Evolutionary conservation across 371 early-diverging fungal species (phyloP).

Genomic region (Saksenaea vasiformis): DNA sequence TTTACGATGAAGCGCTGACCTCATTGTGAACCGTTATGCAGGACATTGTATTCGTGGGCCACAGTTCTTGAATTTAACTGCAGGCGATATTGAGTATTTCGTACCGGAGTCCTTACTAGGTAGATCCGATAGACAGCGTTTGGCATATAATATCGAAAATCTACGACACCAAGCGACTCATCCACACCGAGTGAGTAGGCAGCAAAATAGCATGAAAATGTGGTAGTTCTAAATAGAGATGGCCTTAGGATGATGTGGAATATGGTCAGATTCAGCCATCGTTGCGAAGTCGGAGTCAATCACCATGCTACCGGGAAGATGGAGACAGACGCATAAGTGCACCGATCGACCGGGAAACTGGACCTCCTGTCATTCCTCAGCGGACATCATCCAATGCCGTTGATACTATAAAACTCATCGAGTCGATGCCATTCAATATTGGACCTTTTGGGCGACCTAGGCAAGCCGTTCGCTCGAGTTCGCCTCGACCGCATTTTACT

Average conservation of each 20-base stretch:
- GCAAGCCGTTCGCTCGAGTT: background rate
- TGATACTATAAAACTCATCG: slow-evolving; percentile 30
- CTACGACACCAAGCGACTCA: slow-evolving; percentile 13
- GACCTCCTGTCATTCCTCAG: slow-evolving; percentile 27
- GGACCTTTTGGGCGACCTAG: slow-evolving; percentile 6
- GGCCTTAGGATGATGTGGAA: background rate
- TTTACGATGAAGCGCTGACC: background rate
- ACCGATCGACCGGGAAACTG: slow-evolving; percentile 5
- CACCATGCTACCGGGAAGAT: background rate
- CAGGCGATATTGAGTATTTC: slow-evolving; percentile 11
- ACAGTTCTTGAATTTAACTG: slow-evolving; percentile 16
- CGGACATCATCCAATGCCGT: slow-evolving; percentile 35
- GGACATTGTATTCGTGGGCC: slow-evolving; percentile 20
- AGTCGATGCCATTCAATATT: slow-evolving; percentile 14
- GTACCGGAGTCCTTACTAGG: slow-evolving; percentile 22
- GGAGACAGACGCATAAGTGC: background rate
- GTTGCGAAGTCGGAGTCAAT: background rate
- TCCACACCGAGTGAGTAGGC: slow-evolving; percentile 4
- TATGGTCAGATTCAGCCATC: background rate
- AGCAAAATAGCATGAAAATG: background rate
- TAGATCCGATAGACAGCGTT: slow-evolving; percentile 27
- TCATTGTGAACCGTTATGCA: background rate
- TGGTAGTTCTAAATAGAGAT: background rate
- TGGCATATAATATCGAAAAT: slow-evolving; percentile 29
- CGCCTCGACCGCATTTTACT: background rate